phyloP scores from a whole-genome alignment of 208 protist genomes.

The Leishmania major region DNA sequence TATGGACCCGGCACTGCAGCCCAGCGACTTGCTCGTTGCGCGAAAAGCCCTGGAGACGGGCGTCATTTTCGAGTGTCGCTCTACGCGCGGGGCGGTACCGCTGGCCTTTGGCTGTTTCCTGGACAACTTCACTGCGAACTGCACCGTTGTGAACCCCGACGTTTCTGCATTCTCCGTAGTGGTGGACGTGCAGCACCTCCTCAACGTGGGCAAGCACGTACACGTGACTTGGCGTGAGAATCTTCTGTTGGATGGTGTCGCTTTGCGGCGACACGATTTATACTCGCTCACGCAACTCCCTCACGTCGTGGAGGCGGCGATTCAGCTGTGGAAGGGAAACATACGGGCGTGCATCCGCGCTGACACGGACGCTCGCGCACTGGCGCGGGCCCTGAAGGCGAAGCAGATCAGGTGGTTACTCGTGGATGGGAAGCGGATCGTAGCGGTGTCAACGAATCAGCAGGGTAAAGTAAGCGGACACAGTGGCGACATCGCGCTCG shows the following conservation, averaged over 20 bases:
- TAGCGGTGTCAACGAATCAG: slow-evolving; percentile 35
- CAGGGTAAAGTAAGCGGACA: slow-evolving; percentile 36
- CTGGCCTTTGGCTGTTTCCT: slow-evolving; percentile 73
- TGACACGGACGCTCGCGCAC: slow-evolving; percentile 41
- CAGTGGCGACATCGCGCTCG: slow-evolving; percentile 29
- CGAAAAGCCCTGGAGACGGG: slow-evolving; percentile 38
- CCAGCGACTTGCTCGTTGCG: slow-evolving; percentile 34
- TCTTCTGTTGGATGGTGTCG: slow-evolving; percentile 60
- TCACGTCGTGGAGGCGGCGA: slow-evolving; percentile 47
- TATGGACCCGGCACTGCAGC: slow-evolving; percentile 55
- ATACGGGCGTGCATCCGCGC: slow-evolving; percentile 58
- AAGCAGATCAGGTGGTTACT: slow-evolving; percentile 51
- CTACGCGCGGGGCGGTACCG: slow-evolving; percentile 25
- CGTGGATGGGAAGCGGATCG: slow-evolving; percentile 49
- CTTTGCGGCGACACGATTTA: slow-evolving; percentile 52
- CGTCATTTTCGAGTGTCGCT: slow-evolving; percentile 49
- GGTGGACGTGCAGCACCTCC: slow-evolving; percentile 56
- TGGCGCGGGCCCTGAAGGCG: slow-evolving; percentile 46
- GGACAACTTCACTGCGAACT: slow-evolving; percentile 64
- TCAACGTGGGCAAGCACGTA: slow-evolving; percentile 41
- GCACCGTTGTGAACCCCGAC: slow-evolving; percentile 38
- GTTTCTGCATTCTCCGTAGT: slow-evolving; percentile 55
- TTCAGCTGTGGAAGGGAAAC: slow-evolving; percentile 71
- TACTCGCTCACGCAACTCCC: slow-evolving; percentile 44
- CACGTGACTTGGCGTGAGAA: slow-evolving; percentile 39